A percentile compares a stretch with the other conserved stretches of the same genome.
phyloP scores from a whole-genome alignment of 2,329 filamentous ascomycete genomes.

The Pseudovirgaria hyperparasitica region DNA sequence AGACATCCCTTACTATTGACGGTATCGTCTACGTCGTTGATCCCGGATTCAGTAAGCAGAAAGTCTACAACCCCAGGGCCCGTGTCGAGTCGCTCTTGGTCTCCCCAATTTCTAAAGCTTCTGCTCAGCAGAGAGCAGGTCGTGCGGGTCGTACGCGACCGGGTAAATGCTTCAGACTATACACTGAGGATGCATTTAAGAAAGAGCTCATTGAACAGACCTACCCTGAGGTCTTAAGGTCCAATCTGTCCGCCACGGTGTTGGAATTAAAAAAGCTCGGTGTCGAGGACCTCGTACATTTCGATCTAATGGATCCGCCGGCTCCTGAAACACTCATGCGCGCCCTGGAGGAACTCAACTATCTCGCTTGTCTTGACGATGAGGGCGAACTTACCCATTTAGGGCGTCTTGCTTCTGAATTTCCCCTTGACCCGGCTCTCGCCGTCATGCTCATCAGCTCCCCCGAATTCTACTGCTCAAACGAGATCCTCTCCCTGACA shows the following conservation, averaged over 20 bases:
- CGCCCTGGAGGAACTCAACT: slow-evolving; percentile 93
- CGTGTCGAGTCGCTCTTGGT: slow-evolving; percentile 95
- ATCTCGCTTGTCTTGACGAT: slow-evolving; percentile 89
- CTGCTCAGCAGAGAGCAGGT: slow-evolving; percentile 92
- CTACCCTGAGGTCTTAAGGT: slow-evolving; percentile 88
- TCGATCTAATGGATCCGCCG: slow-evolving; percentile 96
- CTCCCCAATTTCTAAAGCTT: slow-evolving; percentile 94
- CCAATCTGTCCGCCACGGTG: slow-evolving; percentile 89
- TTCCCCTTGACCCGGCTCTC: slow-evolving; percentile 83
- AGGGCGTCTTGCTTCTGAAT: slow-evolving; percentile 81
- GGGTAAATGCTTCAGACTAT: slow-evolving; percentile 95
- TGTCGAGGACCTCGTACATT: slow-evolving; percentile 90
- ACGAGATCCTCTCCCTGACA: slow-evolving; percentile 92
- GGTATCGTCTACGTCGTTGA: slow-evolving; percentile 99
- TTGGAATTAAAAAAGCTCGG: slow-evolving; percentile 95
- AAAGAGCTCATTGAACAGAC: slow-evolving; percentile 96
- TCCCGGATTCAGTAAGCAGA: slow-evolving; percentile 97
- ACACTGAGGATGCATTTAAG: slow-evolving; percentile 93
- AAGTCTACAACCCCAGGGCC: slow-evolving; percentile 95
- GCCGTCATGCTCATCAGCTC: slow-evolving; percentile 97
- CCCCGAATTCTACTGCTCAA: slow-evolving; percentile 96
- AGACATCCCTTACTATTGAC: slow-evolving; percentile 94
- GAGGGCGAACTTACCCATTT: slow-evolving; percentile 84
- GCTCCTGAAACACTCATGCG: slow-evolving; percentile 98
- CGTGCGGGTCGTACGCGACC: slow-evolving; percentile 97